These are phyloP conservation scores for Hylodesmum podocarpum DNA, from an alignment of 306 rosid genomes.

Conservation along the genomic window DNA sequence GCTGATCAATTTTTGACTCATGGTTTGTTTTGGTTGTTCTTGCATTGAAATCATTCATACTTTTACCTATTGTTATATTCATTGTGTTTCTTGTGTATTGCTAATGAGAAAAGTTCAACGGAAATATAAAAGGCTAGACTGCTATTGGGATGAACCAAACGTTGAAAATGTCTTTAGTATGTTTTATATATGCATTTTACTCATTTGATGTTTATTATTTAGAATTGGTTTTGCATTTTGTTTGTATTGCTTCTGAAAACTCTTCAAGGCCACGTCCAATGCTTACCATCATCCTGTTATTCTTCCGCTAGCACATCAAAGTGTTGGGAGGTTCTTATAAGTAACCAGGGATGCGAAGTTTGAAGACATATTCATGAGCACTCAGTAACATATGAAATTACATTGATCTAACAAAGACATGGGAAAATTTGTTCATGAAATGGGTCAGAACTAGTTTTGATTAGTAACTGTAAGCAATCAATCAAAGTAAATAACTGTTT, in stretches of 20 bases:
- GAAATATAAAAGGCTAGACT: not conserved
- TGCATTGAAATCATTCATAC: not conserved
- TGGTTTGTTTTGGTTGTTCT: not conserved
- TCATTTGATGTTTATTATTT: not conserved
- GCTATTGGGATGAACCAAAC: slow-evolving; percentile 12
- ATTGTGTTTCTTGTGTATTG: not conserved
- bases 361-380: not conserved
- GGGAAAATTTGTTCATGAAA: not conserved
- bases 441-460: not conserved
- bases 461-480: not conserved
- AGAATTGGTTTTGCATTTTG: not conserved
- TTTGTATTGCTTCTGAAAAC: not conserved
- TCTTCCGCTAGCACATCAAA: not conserved
- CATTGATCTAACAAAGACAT: not conserved
- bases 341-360: not conserved
- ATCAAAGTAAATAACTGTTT: not conserved
- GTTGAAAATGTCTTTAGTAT: not conserved
- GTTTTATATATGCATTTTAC: not conserved
- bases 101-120: not conserved
- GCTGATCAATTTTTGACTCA: not conserved
- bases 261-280: not conserved
- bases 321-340: not conserved
- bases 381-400: not conserved
- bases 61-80: not conserved
- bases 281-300: not conserved